Conservation (phyloP, 192 early-diverging fungal species). For the Coemansia sp. region DNA sequence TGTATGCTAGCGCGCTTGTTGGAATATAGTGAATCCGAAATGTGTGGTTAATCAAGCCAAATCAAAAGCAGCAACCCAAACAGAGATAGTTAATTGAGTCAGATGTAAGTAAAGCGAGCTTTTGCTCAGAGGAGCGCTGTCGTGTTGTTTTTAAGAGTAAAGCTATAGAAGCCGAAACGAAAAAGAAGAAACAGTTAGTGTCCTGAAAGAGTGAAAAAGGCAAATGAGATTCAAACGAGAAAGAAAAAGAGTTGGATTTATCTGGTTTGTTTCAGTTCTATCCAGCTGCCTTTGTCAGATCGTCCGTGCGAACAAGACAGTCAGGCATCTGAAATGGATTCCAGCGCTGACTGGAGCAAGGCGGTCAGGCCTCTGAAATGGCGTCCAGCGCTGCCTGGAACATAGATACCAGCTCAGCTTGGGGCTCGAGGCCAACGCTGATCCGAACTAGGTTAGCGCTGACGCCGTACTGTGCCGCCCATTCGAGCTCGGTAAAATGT, state of each 20-base stretch:
- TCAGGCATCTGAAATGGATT: too few relatives aligned
- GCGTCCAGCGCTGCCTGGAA: slow-evolving; percentile 75
- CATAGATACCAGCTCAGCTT: slow-evolving; percentile 64
- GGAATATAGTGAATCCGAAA: neutral
- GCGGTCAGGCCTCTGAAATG: slow-evolving; percentile 13
- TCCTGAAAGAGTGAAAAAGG: slow-evolving; percentile 6
- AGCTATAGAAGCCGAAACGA: too few relatives aligned
- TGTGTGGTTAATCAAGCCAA: too few relatives aligned
- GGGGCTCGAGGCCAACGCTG: slow-evolving; percentile 85
- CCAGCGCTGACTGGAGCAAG: too few relatives aligned
- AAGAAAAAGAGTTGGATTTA: slow-evolving; percentile 6
- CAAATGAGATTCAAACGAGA: neutral
- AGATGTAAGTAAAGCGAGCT: too few relatives aligned
- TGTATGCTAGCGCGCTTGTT: slow-evolving; percentile 3
- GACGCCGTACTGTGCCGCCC: slow-evolving; percentile 85
- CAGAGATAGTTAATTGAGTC: neutral
- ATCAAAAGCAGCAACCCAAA: neutral
- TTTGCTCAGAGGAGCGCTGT: too few relatives aligned
- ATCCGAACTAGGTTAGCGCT: slow-evolving; percentile 73
- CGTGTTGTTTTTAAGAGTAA: too few relatives aligned
- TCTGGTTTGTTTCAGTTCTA: neutral
- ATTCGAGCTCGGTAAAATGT: slow-evolving; percentile 91
- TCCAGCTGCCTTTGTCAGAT: too few relatives aligned
- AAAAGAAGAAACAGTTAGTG: neutral
- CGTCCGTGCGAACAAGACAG: too few relatives aligned